Base-by-base conservation (phyloP, 2,329 filamentous ascomycete genomes). In the Thermomyces lanuginosus region DNA sequence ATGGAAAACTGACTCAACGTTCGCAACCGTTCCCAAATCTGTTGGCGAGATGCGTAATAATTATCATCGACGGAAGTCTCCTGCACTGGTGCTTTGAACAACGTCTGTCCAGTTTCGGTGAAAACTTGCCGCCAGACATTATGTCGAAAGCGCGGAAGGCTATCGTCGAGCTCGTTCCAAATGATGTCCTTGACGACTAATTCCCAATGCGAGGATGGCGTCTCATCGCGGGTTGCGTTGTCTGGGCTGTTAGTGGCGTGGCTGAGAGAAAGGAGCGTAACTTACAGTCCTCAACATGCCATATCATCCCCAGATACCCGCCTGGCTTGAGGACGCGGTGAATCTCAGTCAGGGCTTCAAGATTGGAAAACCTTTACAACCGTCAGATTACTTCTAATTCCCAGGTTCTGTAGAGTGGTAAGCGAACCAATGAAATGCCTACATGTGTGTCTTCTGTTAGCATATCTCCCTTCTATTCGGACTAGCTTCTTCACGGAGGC, bases 221-320 rank as follows among this genome's bases (percentile, higher is more conserved):
- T 45, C 65, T 72, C 75, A 3, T 46, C 47, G 28, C 49, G 43
- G 0, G 72, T 70, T 24, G 72, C 65, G 45, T 80, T 80, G 45
- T 79, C 71, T 76, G 34, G 16, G 9, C 5, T 8, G 21, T 14
- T 37, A 26, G 11, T 24, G 9, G n/a, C 12, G 12, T 10, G 11
- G 5, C 7, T 5, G 12, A 24, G 21, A 34, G 34, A 29, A 31
- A 8, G 16, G 31, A 34, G 4, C 13, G 11, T 4, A 29, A 53
- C 63, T 42, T 51, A 74, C 73, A 79, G 36, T 77, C 71, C 45
- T 80, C 75, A 32, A 74, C 58, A 39, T 80, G 81, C 76, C 77
- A 82, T 28, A 82, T 72, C 46, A 78, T 49, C 8, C 70, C 76
- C 15, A 82, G 56, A 15, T 60, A 58, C 5, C 65, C 66, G 5